Evolutionary conservation across 208 protist species (phyloP).

Genomic region (Trypanosoma rangeli): DNA sequence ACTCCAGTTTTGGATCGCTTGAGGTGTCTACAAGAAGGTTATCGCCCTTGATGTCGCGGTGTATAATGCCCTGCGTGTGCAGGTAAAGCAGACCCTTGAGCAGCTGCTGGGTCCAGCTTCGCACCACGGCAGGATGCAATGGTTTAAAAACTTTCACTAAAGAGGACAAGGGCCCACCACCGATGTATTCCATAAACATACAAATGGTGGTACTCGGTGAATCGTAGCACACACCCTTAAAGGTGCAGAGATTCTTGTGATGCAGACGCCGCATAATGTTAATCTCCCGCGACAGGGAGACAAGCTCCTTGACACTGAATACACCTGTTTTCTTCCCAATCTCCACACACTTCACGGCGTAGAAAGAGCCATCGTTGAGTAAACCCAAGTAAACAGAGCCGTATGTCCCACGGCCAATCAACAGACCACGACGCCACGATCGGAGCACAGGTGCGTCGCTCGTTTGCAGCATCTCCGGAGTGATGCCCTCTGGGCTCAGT

Average conservation of each 20-base stretch:
- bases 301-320: slow-evolving; percentile 77
- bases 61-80: slow-evolving; percentile 90
- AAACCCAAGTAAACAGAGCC: slow-evolving; percentile 91
- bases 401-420: slow-evolving; percentile 90
- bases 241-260: slow-evolving; percentile 92
- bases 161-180: slow-evolving; percentile 81
- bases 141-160: slow-evolving; percentile 90
- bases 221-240: slow-evolving; percentile 85
- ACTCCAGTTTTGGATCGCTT: slow-evolving; percentile 41
- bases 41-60: slow-evolving; percentile 92
- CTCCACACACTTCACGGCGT: slow-evolving; percentile 90
- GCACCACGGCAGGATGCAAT: slow-evolving; percentile 74
- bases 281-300: slow-evolving; percentile 89
- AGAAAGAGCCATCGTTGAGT: slow-evolving; percentile 75
- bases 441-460: slow-evolving; percentile 61
- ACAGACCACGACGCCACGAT: slow-evolving; percentile 70
- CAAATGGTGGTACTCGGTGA: slow-evolving; percentile 55
- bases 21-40: slow-evolving; percentile 89
- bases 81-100: slow-evolving; percentile 84
- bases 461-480: slow-evolving; percentile 89
- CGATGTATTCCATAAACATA: slow-evolving; percentile 95
- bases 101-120: slow-evolving; percentile 88
- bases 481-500: slow-evolving; percentile 68
- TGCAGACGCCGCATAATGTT: slow-evolving; percentile 89
- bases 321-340: slow-evolving; percentile 48